phyloP scores from a whole-genome alignment of 2,329 filamentous ascomycete genomes.

The Monilinia laxa region DNA sequence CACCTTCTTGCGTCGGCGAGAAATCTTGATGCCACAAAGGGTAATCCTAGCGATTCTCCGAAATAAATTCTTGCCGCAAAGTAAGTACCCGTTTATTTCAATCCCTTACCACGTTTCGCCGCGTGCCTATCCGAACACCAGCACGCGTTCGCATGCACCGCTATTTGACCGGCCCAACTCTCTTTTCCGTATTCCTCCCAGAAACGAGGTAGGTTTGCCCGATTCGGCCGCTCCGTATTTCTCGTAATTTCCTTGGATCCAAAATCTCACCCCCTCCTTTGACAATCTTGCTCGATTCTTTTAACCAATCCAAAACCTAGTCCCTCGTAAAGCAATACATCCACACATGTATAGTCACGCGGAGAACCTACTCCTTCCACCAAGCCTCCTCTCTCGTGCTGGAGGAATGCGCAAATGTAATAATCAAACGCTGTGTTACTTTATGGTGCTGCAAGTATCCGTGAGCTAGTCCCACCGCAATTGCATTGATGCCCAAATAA shows the following conservation, averaged over 20 bases:
- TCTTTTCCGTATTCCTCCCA: conserved; percentile 20
- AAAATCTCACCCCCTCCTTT: conserved; percentile 24
- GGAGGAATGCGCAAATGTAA: conserved; percentile 24
- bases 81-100: conserved; percentile 34
- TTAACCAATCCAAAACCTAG: conserved; percentile 19
- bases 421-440: conserved; percentile 34
- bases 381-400: conserved; percentile 19
- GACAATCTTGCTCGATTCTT: conserved; percentile 13
- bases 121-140: conserved; percentile 37
- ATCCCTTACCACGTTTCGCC: conserved; percentile 39
- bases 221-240: conserved; percentile 19
- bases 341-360: conserved; percentile 25
- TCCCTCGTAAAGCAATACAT: conserved; percentile 21
- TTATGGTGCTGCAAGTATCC: conserved; percentile 35
- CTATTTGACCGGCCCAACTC: conserved; percentile 20
- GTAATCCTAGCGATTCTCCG: conserved; percentile 21
- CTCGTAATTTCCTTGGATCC: conserved; percentile 19
- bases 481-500: conserved; percentile 39
- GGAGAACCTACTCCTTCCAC: conserved; percentile 19
- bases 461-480: conserved; percentile 32
- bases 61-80: conserved; percentile 27
- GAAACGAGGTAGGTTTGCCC: conserved; percentile 21
- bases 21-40: conserved; percentile 28
- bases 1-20: conserved; percentile 25
- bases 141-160: conserved; percentile 39